These are phyloP conservation scores for Fusarium drepaniforme DNA, from an alignment of 2,329 filamentous ascomycete species.

Conservation along the genomic window DNA sequence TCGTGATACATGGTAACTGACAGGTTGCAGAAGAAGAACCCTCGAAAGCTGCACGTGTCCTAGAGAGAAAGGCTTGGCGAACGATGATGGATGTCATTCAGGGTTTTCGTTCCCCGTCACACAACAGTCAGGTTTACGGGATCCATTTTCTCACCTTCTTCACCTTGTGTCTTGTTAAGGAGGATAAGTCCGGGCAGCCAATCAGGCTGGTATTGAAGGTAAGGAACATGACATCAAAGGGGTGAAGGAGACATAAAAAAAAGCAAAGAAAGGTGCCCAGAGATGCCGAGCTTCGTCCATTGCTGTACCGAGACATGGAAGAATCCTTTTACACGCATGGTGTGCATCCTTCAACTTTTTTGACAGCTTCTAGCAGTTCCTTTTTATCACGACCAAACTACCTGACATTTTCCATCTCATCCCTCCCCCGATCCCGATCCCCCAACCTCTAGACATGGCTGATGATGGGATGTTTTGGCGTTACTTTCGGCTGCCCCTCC, in stretches of 20 bases:
- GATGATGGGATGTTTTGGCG: conserved; percentile 15
- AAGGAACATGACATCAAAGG: background rate
- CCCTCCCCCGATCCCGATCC: background rate
- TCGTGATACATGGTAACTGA: conserved; percentile 9
- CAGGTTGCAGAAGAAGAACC: background rate
- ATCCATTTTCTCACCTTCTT: background rate
- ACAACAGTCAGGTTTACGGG: conserved; percentile 4
- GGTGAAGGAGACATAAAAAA: background rate
- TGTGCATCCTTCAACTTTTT: background rate
- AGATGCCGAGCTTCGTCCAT: conserved; percentile 26
- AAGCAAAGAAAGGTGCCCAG: conserved; percentile 3
- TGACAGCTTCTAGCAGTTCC: background rate
- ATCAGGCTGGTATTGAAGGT: background rate
- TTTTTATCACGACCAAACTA: background rate
- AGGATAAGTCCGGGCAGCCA: background rate
- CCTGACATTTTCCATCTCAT: background rate
- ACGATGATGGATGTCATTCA: conserved; percentile 32
- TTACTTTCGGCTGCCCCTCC: conserved; percentile 13
- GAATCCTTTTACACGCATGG: background rate
- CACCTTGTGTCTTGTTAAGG: conserved; percentile 1
- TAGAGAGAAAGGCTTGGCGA: background rate
- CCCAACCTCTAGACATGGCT: background rate
- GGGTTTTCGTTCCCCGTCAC: conserved; percentile 8
- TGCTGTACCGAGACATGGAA: conserved; percentile 3
- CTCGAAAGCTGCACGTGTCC: background rate